Evolutionary conservation across 2,329 filamentous ascomycete genomes (phyloP).

Genomic region (Fusarium verticillioides): DNA sequence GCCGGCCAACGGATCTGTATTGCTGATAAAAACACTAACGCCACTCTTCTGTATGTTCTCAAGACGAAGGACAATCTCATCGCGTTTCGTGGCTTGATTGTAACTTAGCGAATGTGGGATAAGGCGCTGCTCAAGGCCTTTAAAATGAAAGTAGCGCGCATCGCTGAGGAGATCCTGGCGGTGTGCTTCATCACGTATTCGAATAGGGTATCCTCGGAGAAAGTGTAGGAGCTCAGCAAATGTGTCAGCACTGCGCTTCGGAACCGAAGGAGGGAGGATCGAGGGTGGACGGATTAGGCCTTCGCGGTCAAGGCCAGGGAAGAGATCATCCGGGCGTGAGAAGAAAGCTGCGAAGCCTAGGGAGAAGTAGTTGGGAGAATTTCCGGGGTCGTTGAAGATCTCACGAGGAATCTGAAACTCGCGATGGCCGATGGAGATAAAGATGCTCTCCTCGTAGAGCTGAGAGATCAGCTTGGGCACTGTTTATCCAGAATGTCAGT

Average conservation of each 20-base stretch:
- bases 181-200: slow-evolving; percentile 80
- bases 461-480: slow-evolving; percentile 91
- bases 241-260: slow-evolving; percentile 82
- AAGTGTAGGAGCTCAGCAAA: slow-evolving; percentile 86
- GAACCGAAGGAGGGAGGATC: slow-evolving; percentile 83
- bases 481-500: slow-evolving; percentile 48
- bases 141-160: slow-evolving; percentile 92
- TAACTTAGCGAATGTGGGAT: slow-evolving; percentile 80
- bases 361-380: slow-evolving; percentile 96
- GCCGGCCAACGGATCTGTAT: slow-evolving; percentile 47
- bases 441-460: slow-evolving; percentile 91
- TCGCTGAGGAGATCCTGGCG: slow-evolving; percentile 82
- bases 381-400: slow-evolving; percentile 84
- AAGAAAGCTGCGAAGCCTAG: slow-evolving; percentile 92
- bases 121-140: slow-evolving; percentile 87
- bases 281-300: slow-evolving; percentile 86
- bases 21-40: slow-evolving; percentile 68
- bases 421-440: slow-evolving; percentile 86
- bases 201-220: slow-evolving; percentile 83
- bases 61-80: slow-evolving; percentile 82
- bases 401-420: slow-evolving; percentile 93
- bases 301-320: slow-evolving; percentile 84
- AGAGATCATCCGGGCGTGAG: slow-evolving; percentile 80
- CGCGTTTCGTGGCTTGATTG: slow-evolving; percentile 74
- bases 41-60: slow-evolving; percentile 92